Evolutionary conservation across 139 green algal genomes (phyloP), one percentile per base, ranked within the genome.

Genomic region (Tetradesmus lagerheimii): DNA sequence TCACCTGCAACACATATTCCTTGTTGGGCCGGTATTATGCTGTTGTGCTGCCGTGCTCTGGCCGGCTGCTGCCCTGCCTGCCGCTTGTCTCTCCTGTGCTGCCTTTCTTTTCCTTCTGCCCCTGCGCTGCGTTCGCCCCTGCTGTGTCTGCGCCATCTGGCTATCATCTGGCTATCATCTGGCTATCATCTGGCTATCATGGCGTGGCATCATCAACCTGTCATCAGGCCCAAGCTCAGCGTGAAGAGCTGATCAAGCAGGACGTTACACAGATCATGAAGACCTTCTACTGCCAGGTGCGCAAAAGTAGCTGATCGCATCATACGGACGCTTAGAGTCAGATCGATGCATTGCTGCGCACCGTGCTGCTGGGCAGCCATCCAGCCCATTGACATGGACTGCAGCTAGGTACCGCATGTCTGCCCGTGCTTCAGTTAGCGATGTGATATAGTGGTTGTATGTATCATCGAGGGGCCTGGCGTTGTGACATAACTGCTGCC

Each of bases 231-330:
- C 67, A 93, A 77, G 94, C 92, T 18, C 94, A 97, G 93, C 86
- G 90, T 35, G 92, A 97, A 38, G 82, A 95, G 85, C 95, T 92
- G 83, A 97, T 98, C 15, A 91, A 92, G 25, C 93, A 94, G 64
- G 95, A 98, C 29, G 94, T 98, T 6, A 92, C 88, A 34, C 91
- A 94, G 53, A 95, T 97, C 45, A 90, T 94, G 86, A 91, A 91
- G 74, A 96, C 94, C 23, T 98, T 99, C 78, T 98, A 95, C 91
- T 99, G 97, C 85, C 90, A 98, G 93, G 97, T 98, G 80, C 34
- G 93, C n/a, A n/a, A n/a, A n/a, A n/a, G n/a, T n/a, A n/a, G n/a
- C n/a, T n/a, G n/a, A n/a, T n/a, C n/a, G n/a, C n/a, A n/a, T n/a
- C n/a, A n/a, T n/a, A n/a, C n/a, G n/a, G n/a, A n/a, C n/a, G n/a